These are phyloP conservation scores for Pythium myriotylum DNA, from an alignment of 352 stramenopile species.

Conservation along the genomic window DNA sequence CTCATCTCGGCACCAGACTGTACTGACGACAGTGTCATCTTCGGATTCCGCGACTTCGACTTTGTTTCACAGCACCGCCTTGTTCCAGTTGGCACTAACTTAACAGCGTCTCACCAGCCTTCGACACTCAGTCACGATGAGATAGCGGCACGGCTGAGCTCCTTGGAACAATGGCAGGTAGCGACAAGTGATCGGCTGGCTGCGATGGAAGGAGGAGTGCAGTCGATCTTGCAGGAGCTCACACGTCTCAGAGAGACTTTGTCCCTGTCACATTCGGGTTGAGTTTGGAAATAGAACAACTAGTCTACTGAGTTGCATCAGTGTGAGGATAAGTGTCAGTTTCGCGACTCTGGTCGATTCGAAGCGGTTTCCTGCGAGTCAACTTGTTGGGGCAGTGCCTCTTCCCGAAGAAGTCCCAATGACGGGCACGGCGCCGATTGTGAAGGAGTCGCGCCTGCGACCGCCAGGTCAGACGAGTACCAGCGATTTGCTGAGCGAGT, in stretches of 20 bases:
- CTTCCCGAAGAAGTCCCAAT: background rate
- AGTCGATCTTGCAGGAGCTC: constrained; percentile 11
- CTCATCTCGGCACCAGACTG: constrained; percentile 15
- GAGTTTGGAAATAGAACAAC: constrained; percentile 3
- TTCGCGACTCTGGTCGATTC: too few species aligned
- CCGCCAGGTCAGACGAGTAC: constrained; percentile 25
- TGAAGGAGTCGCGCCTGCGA: constrained; percentile 17
- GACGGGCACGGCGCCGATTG: background rate
- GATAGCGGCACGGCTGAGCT: constrained; percentile 3
- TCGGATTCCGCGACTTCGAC: constrained; percentile 27
- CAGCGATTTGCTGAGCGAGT: constrained; percentile 14
- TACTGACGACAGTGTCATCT: constrained; percentile 20
- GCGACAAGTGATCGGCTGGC: constrained; percentile 6
- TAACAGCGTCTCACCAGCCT: background rate
- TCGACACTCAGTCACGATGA: background rate
- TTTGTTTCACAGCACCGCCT: constrained; percentile 15
- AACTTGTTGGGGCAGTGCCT: too few species aligned
- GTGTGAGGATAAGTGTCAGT: too few species aligned
- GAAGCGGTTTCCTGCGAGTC: too few species aligned
- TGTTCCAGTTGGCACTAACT: background rate
- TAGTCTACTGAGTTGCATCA: too few species aligned
- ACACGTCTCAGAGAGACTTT: constrained; percentile 2
- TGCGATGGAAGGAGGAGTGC: constrained; percentile 9
- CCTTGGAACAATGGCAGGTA: constrained; percentile 17
- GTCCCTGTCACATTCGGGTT: background rate